Conservation (phyloP, 116 monocot genomes). For the Posidonia oceanica region DNA sequence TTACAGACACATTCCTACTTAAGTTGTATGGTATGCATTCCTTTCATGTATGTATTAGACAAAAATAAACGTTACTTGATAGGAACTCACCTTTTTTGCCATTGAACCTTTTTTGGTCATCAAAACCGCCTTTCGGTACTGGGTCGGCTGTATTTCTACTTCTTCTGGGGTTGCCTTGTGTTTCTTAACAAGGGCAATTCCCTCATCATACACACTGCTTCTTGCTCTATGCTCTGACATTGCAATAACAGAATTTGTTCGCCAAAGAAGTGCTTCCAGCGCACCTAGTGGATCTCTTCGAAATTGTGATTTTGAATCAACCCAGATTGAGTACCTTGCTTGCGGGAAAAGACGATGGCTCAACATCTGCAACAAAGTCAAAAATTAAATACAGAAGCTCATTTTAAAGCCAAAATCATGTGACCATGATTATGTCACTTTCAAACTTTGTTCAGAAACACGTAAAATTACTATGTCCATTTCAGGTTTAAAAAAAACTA, state of each 20-base stretch:
- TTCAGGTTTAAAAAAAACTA: too few relatives aligned
- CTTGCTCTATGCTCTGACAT: slow-evolving; percentile 97
- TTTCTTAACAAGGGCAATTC: slow-evolving; percentile 73
- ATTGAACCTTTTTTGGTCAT: slow-evolving; percentile 49
- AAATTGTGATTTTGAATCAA: slow-evolving; percentile 94
- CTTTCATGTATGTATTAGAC: too few relatives aligned
- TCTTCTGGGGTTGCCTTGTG: slow-evolving; percentile 90
- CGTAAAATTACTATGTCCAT: too few relatives aligned
- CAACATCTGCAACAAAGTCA: slow-evolving; percentile 49
- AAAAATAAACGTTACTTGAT: background rate
- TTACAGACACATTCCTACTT: too few relatives aligned
- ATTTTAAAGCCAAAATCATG: too few relatives aligned
- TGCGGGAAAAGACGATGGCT: slow-evolving; percentile 87
- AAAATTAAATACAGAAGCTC: too few relatives aligned
- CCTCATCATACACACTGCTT: slow-evolving; percentile 83
- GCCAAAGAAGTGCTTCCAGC: slow-evolving; percentile 89
- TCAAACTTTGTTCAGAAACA: too few relatives aligned
- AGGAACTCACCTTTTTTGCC: slow-evolving; percentile 78
- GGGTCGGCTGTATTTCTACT: slow-evolving; percentile 60
- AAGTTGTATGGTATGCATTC: too few relatives aligned
- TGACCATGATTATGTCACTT: too few relatives aligned
- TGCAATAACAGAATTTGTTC: slow-evolving; percentile 68
- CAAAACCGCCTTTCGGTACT: slow-evolving; percentile 67
- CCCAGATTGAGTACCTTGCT: slow-evolving; percentile 89
- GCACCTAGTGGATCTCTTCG: slow-evolving; percentile 87